Conservation (phyloP, 495 filamentous ascomycete genomes). For the Pyrenopolyporus hunteri region DNA sequence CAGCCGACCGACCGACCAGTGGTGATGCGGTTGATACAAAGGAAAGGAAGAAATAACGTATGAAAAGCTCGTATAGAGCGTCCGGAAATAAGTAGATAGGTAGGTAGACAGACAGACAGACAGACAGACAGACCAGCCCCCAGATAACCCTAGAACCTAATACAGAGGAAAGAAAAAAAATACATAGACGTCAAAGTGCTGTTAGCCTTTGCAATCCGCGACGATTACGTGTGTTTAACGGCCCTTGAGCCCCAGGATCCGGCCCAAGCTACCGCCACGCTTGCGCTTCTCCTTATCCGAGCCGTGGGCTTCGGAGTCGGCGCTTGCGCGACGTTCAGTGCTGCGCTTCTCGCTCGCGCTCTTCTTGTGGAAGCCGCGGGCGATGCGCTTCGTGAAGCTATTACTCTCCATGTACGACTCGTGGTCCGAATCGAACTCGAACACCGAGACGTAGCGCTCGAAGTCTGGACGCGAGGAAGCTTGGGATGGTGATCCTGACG, state of each 20-base stretch:
- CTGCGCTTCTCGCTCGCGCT: constrained; percentile 39
- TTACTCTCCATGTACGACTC: constrained; percentile 32
- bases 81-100: background rate
- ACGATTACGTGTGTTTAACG: background rate
- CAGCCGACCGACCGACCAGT: no score
- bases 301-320: constrained; percentile 6
- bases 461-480: constrained; percentile 13
- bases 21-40: constrained; percentile 9
- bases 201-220: background rate
- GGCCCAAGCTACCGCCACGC: constrained; percentile 40
- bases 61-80: background rate
- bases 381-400: constrained; percentile 38
- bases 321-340: constrained; percentile 15
- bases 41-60: constrained; percentile 18
- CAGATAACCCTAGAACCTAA: background rate
- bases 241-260: constrained; percentile 35
- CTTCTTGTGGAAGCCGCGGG: constrained; percentile 42
- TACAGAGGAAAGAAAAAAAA: constrained; percentile 1
- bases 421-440: constrained; percentile 40
- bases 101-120: background rate
- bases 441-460: constrained; percentile 39
- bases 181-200: constrained; percentile 11
- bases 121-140: constrained; percentile 6
- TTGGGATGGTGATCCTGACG: background rate
- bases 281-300: constrained; percentile 27